Evolutionary conservation across 176 grass and related monocot genomes (phyloP).

Genomic region (Oryza australiensis): DNA sequence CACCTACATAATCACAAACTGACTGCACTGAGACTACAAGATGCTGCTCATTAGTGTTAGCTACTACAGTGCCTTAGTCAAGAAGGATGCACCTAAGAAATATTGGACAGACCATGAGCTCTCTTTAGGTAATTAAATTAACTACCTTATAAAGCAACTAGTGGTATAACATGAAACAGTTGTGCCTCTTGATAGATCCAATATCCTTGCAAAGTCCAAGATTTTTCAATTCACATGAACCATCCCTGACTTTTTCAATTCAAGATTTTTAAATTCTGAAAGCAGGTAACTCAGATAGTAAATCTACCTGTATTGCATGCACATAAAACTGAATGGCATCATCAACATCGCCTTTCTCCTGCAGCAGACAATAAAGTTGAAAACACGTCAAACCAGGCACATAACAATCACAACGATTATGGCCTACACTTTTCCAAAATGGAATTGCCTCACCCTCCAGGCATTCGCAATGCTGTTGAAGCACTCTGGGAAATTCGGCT

Average conservation of each 20-base stretch:
- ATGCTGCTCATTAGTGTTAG: neutral
- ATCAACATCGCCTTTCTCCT: slow-evolving; percentile 68
- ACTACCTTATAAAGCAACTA: neutral
- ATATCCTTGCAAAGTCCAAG: neutral
- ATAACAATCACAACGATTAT: neutral
- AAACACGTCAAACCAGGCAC: neutral
- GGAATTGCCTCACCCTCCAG: slow-evolving; percentile 53
- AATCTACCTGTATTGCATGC: slow-evolving; percentile 62
- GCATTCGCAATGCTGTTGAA: slow-evolving; percentile 87
- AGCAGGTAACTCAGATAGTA: neutral
- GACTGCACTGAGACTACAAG: neutral
- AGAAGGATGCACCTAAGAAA: neutral
- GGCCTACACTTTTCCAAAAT: neutral
- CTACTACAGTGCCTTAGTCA: neutral
- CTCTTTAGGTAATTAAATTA: neutral
- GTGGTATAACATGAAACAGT: neutral
- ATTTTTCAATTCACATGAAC: neutral
- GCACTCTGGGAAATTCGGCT: slow-evolving; percentile 64
- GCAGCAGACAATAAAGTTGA: slow-evolving; percentile 14
- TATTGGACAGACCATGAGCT: neutral
- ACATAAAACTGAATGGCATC: slow-evolving; percentile 58
- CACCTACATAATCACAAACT: neutral
- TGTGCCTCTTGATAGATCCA: neutral
- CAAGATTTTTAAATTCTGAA: neutral
- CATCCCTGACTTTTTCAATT: neutral